Evolutionary conservation across 2,329 filamentous ascomycete genomes (phyloP), one percentile per base, ranked within the genome.

Genomic region (Diaporthe nobilis): DNA sequence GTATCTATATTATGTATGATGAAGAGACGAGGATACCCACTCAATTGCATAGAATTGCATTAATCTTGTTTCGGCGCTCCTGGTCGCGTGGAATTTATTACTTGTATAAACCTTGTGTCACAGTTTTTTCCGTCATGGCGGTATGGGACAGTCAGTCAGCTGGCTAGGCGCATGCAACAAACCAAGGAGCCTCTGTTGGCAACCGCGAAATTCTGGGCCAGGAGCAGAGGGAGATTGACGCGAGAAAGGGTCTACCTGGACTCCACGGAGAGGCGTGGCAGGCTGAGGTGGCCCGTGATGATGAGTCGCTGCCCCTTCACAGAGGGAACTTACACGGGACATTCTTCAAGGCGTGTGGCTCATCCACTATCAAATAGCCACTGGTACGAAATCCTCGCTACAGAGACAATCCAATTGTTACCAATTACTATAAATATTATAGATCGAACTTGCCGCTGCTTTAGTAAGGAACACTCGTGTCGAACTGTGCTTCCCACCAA

Each of bases 391-490:
- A 22, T 7, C 28, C 7, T 31, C 4, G 17, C 13, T 22, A 31
- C 10, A 2, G 4, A 53, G 31, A 7, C 37, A n/a, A 13, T 37
- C 22, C 37, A 51, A 5, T 22, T 3, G 5, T 65, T 47, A 20
- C 25, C 10, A 13, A 28, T 39, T 4, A 17, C 3, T 25, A 15
- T 3, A 20, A 37, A 3, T 55, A 15, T 22, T 55, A 15, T 22
- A 22, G 7, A 28, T 20, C 1, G 47, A 22, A 25, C n/a, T 5
- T n/a, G 22, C 17, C 13, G 39, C 49, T 37, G 7, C 2, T 39
- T 53, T 67, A 73, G 37, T 67, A 73, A 25, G 71, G 71, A 17
- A 73, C 71, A 67, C 71, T 65, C 5, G 65, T 70, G 6, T 70
- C 65, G 49, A 53, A 70, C 47, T 70, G 47, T 12, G 60, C 71